phyloP scores from a whole-genome alignment of 108 stramenopile species.

The Pseudonitzschia multiseries region DNA sequence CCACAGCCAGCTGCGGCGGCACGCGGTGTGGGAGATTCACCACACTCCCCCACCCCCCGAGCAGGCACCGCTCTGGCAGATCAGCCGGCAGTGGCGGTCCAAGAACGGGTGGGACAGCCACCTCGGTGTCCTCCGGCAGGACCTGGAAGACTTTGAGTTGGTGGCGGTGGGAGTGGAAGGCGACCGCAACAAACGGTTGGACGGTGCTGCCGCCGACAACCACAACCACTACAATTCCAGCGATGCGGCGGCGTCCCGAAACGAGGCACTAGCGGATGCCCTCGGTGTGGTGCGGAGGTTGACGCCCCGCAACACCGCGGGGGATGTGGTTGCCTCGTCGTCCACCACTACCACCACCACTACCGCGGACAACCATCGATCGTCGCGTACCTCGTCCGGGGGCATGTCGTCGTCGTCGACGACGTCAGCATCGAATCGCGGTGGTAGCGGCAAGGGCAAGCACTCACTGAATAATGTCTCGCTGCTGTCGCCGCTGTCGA shows the following conservation, averaged over 20 bases:
- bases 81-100: conserved; percentile 33
- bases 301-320: conserved; percentile 28
- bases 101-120: conserved; percentile 30
- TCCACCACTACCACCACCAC: too few relatives aligned
- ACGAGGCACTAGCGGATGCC: conserved; percentile 55
- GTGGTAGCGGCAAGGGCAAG: conserved; percentile 1
- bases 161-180: not conserved
- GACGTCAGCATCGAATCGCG: too few relatives aligned
- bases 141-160: conserved; percentile 33
- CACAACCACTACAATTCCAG: not conserved
- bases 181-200: not conserved
- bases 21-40: conserved; percentile 55
- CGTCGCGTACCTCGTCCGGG: not conserved
- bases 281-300: conserved; percentile 38
- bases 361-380: not conserved
- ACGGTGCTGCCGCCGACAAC: not conserved
- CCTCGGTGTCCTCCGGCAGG: conserved; percentile 25
- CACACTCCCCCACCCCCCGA: conserved; percentile 41
- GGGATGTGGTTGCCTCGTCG: too few relatives aligned
- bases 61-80: conserved; percentile 37
- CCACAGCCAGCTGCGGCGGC: conserved; percentile 42
- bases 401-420: too few relatives aligned
- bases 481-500: conserved; percentile 29
- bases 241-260: conserved; percentile 18
- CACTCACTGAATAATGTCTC: conserved; percentile 25